phyloP scores from a whole-genome alignment of 2,329 filamentous ascomycete species.

The Sclerotinia subarctica region DNA sequence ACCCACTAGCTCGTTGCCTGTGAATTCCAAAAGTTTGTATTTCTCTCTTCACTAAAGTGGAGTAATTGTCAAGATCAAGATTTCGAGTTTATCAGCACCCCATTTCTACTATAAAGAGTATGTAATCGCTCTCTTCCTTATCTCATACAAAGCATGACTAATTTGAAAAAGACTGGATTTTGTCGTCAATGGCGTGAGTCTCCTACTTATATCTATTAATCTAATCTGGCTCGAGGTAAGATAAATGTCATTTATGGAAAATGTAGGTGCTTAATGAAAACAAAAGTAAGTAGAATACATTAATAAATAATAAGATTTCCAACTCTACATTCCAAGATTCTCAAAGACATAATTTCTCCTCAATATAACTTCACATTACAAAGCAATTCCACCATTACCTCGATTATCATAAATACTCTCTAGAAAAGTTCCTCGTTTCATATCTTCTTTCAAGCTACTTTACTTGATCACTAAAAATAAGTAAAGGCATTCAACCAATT shows the following conservation, averaged over 20 bases:
- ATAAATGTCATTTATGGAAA: not conserved
- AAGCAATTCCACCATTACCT: too few species aligned
- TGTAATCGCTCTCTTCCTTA: not conserved
- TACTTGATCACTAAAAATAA: too few species aligned
- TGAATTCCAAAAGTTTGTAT: not conserved
- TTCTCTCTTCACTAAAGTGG: rapidly evolving
- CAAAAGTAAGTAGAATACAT: not conserved
- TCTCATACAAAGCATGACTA: too few species aligned
- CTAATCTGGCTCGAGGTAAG: not conserved
- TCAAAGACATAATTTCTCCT: not conserved
- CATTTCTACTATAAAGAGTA: not conserved
- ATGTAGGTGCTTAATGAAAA: rapidly evolving
- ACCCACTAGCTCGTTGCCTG: rapidly evolving
- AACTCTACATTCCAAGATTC: too few species aligned
- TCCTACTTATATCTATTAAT: too few species aligned
- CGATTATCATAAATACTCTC: too few species aligned
- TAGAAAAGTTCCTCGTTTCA: too few species aligned
- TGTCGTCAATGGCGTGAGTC: too few species aligned
- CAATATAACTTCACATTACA: too few species aligned
- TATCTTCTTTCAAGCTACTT: too few species aligned
- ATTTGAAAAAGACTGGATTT: too few species aligned
- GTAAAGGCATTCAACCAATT: too few species aligned
- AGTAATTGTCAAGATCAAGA: not conserved
- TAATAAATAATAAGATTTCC: not conserved
- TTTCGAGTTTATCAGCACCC: not conserved